Percentiles rank a stretch among this genome's conserved stretches.
These are phyloP conservation scores for Hygrophila difformis DNA, from an alignment of 257 asterid species.

Conservation along the genomic window DNA sequence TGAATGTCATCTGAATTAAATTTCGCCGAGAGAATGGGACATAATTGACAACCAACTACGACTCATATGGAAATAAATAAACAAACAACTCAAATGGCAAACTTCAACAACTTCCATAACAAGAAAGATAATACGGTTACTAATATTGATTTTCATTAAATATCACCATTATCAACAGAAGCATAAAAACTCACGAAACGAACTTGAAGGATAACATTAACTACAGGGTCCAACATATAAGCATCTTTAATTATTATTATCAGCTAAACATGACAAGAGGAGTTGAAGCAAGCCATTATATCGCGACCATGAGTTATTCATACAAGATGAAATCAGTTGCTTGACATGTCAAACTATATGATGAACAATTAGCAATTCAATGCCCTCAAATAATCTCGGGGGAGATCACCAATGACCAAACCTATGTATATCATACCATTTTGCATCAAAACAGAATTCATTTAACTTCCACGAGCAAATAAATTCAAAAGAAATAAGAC, in stretches of 20 bases:
- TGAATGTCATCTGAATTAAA: not conserved
- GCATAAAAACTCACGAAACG: not conserved
- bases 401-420: no score
- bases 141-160: not conserved
- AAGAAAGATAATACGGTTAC: no score
- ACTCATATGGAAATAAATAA: slow-evolving; percentile 15
- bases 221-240: not conserved
- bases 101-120: not conserved
- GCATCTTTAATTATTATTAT: not conserved
- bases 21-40: not conserved
- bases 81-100: not conserved
- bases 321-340: no score
- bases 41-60: slow-evolving; percentile 8
- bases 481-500: no score
- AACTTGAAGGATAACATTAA: not conserved
- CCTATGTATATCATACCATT: no score
- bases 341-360: no score
- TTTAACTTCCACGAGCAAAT: no score
- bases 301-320: no score
- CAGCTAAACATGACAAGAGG: not conserved
- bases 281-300: no score
- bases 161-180: not conserved
- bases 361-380: no score
- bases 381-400: no score
- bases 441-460: no score